Percentiles rank a stretch among this genome's conserved stretches.
Conservation (phyloP, 768 basidiomycete genomes). For the Pisolithus marmoratus region DNA sequence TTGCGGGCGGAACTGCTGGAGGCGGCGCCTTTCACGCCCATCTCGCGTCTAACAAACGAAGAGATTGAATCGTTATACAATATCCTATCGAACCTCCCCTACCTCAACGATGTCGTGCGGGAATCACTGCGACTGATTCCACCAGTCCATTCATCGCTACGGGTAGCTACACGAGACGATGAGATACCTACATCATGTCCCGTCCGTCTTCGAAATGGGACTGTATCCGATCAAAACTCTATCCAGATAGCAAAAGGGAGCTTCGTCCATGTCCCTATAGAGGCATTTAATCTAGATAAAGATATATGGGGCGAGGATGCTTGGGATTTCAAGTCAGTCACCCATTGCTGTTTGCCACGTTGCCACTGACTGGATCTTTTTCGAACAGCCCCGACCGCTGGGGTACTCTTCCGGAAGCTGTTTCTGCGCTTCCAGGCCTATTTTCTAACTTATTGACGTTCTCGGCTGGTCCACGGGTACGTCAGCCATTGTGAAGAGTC, state of each 20-base stretch:
- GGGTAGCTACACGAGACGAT: conserved; percentile 75
- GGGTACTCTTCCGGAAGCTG: conserved; percentile 71
- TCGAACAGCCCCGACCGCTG: conserved; percentile 68
- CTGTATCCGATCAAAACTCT: conserved; percentile 33
- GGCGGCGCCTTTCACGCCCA: conserved; percentile 35
- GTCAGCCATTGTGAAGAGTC: conserved; percentile 19
- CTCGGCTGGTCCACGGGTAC: conserved; percentile 74
- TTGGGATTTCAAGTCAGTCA: conserved; percentile 71
- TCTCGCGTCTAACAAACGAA: conserved; percentile 50
- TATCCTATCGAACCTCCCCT: conserved; percentile 55
- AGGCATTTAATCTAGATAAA: conserved; percentile 75
- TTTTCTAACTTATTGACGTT: conserved; percentile 70
- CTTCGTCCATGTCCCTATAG: conserved; percentile 72
- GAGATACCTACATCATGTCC: conserved; percentile 66
- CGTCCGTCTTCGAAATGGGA: conserved; percentile 47
- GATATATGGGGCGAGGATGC: conserved; percentile 76
- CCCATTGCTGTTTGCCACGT: neutral
- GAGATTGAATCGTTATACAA: conserved; percentile 58
- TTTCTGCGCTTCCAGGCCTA: conserved; percentile 59
- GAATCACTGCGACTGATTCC: conserved; percentile 77
- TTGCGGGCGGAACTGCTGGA: conserved; percentile 64
- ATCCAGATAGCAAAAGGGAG: conserved; percentile 61
- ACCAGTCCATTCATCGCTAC: conserved; percentile 75
- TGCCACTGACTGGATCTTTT: neutral
- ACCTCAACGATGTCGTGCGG: conserved; percentile 68